Evolutionary conservation across 192 early-diverging fungal genomes (phyloP), one percentile per base, ranked within the genome.

Genomic region (Funneliformis mosseae): DNA sequence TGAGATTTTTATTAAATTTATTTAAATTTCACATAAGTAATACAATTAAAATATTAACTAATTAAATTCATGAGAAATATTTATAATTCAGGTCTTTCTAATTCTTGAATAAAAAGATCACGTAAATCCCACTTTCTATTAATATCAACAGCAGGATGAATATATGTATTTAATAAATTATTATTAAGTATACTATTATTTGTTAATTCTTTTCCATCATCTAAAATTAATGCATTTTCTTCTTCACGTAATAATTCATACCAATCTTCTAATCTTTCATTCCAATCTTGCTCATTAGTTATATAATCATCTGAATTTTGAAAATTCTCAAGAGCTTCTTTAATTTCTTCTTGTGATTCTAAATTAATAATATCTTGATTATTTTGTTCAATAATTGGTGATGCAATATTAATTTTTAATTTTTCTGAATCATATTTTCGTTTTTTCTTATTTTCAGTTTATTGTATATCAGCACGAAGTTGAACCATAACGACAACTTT

Each of bases 121-220:
- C 45, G 9, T 45, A 74, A 50, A 8, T 74, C 46, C 39, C 72
- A 74, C 11, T 74, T 74, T 74, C 23, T 23, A 23, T 45, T 55
- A 25, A 25, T 10, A 50, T 74, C 21, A 45, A 50, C 55, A 8
- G 72, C 72, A n/a, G 45, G 23, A 27, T 74, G 48, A 1, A n/a
- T 74, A 45, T 74, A 74, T 27, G 42, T 21, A 74, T 25, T 74
- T 74, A 74, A 74, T 25, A 74, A 55, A 55, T 74, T 25, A 74
- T 45, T 45, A 43, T 73, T 55, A n/a, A n/a, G n/a, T n/a, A n/a
- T n/a, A 74, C n/a, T 12, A 41, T 5, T 45, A 45, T 74, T 45
- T 48, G 4, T 4, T 74, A 23, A n/a, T 50, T 23, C 72, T 23
- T 72, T 14, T 50, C n/a, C 14, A 48, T 45, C n/a, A 48, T 12